Percentiles rank a stretch among this genome's conserved stretches.
Evolutionary conservation across 352 stramenopile species (phyloP).

Genomic region (Aphanomyces invadans): DNA sequence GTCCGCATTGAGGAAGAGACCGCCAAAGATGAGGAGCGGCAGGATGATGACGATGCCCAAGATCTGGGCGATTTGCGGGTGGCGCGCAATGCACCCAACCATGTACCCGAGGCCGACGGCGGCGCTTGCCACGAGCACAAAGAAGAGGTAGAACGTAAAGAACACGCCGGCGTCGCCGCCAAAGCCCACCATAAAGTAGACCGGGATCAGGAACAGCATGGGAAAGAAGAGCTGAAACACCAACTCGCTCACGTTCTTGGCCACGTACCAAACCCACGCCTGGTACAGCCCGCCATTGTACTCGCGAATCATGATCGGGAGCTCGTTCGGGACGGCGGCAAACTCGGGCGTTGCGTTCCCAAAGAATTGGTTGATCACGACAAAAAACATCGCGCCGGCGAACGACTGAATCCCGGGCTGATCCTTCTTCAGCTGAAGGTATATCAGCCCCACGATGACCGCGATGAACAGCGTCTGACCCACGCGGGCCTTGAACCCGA

Average conservation of each 20-base stretch:
- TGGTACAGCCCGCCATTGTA: conserved; percentile 34
- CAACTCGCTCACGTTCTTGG: conserved; percentile 38
- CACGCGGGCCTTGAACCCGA: conserved; percentile 32
- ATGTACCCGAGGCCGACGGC: conserved; percentile 33
- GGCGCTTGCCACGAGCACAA: conserved; percentile 25
- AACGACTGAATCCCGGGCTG: conserved; percentile 36
- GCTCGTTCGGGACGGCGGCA: conserved; percentile 32
- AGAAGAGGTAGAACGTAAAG: conserved; percentile 33
- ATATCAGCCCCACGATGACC: conserved; percentile 34
- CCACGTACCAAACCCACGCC: conserved; percentile 32
- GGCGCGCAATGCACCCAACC: conserved; percentile 33
- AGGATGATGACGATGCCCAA: conserved; percentile 34
- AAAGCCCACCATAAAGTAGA: conserved; percentile 41
- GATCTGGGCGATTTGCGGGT: conserved; percentile 32
- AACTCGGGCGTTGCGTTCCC: conserved; percentile 31
- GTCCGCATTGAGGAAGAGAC: conserved; percentile 38
- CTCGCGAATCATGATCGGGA: conserved; percentile 35
- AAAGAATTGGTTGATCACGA: conserved; percentile 33
- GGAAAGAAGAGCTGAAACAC: conserved; percentile 34
- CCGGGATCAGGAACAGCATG: conserved; percentile 29
- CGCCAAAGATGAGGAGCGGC: conserved; percentile 41
- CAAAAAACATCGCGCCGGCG: conserved; percentile 38
- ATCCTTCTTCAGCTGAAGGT: conserved; percentile 29
- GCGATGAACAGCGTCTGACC: conserved; percentile 33
- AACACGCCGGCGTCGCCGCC: conserved; percentile 30